Base-by-base conservation (phyloP, 202 grass and related monocot species). In the Tripidium arundinaceum region DNA sequence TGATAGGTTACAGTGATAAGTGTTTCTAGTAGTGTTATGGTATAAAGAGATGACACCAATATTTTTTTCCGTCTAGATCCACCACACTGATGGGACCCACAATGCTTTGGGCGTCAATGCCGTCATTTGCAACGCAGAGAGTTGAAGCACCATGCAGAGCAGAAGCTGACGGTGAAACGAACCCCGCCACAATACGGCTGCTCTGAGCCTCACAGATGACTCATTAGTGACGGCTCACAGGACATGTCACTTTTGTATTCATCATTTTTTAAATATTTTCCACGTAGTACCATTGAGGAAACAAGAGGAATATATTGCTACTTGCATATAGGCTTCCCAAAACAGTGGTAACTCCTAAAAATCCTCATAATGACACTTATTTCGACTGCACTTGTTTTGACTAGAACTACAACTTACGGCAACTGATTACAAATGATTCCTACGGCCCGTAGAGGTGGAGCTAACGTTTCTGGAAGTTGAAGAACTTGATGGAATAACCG, bases 391-490 rank as follows among this genome's bases (percentile, higher is more conserved):
- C 50, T 55, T 22, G n/a, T 22, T 55, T 55, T 24, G n/a, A 58
- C 54, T 25, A 58, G 21, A 24, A 58, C 21, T 58, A 11, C 2
- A 24, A 57, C 8, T 57, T 57, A 57, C 3, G 3, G 52, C 8
- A 1, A 24, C 52, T 11, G 2, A 57, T 57, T 33, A 40, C 2
- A 47, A 45, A 41, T 38, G 1, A 7, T 31, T 11, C 5, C 9
- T 22, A 15, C 0, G 24, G 3, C 9, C 27, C 8, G 10, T 55
- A 10, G 19, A 55, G 50, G 33, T 42, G 16, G 18, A 34, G 29
- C 72, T 93, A 97, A 68, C 93, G 79, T 77, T 83, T 97, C 52
- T 97, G 93, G 86, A 97, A 97, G 81, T 97, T 93, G 14, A 97
- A 46, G 38, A 49, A 55, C 37, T 97, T 97, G 85, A 91, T 93